phyloP scores from a whole-genome alignment of 2,329 filamentous ascomycete genomes.

The Neofusicoccum parvum region DNA sequence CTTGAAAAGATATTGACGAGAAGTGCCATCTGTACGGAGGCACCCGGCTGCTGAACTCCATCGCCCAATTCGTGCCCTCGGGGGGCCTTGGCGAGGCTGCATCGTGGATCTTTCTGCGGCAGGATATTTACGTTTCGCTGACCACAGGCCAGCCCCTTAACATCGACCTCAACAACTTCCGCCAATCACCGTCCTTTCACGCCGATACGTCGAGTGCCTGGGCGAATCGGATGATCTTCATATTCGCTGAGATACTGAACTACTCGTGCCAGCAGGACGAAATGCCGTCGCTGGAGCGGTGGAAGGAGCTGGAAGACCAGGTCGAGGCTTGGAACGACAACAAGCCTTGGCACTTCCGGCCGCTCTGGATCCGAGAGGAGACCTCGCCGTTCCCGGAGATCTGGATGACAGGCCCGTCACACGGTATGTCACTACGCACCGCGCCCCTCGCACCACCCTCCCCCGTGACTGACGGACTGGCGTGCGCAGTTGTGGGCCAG shows the following conservation, averaged over 20 bases:
- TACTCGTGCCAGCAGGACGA: constrained; percentile 29
- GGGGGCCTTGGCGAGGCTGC: constrained; percentile 46
- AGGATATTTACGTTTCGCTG: constrained; percentile 45
- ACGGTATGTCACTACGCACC: constrained; percentile 1
- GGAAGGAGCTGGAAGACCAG: constrained; percentile 32
- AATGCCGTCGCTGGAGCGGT: constrained; percentile 30
- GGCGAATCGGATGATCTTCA: constrained; percentile 37
- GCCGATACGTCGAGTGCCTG: constrained; percentile 35
- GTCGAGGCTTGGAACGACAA: constrained; percentile 36
- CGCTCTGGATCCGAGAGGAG: constrained; percentile 24
- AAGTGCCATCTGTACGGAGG: constrained; percentile 44
- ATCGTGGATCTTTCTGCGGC: constrained; percentile 44
- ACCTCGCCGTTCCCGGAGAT: constrained; percentile 13
- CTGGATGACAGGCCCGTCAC: constrained; percentile 17
- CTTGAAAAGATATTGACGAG: constrained; percentile 33
- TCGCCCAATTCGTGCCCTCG: constrained; percentile 40
- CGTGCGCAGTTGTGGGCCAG: constrained; percentile 7
- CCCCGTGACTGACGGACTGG: neutral
- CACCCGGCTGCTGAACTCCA: constrained; percentile 41
- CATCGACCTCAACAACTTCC: constrained; percentile 35
- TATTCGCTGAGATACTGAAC: constrained; percentile 34
- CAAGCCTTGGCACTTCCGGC: constrained; percentile 35
- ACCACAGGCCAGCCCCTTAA: constrained; percentile 37
- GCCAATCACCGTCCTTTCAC: constrained; percentile 33
- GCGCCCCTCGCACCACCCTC: neutral